Evolutionary conservation across 2,329 filamentous ascomycete genomes (phyloP).

Genomic region (Sclerotinia sclerotiorum): DNA sequence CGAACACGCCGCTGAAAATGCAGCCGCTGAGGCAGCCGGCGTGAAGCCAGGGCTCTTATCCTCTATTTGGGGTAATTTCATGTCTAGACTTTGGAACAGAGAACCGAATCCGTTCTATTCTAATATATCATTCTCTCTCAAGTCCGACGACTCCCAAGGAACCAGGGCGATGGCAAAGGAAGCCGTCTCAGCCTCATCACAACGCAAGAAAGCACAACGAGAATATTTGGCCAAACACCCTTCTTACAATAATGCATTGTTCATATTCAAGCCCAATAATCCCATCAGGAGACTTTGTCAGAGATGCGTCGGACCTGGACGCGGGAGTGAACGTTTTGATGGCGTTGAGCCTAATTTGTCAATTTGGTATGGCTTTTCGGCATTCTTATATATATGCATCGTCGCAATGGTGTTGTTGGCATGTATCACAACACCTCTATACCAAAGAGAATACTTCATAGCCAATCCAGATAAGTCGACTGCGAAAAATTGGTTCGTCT

Average conservation of each 20-base stretch:
- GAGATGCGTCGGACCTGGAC: slow-evolving; percentile 83
- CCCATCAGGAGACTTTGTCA: slow-evolving; percentile 81
- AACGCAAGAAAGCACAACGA: slow-evolving; percentile 81
- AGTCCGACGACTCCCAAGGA: slow-evolving; percentile 75
- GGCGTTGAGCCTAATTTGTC: slow-evolving; percentile 85
- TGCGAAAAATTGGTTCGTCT: slow-evolving; percentile 86
- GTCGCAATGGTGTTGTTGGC: slow-evolving; percentile 97
- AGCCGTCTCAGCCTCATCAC: slow-evolving; percentile 78
- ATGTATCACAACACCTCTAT: slow-evolving; percentile 90
- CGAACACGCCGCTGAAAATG: slow-evolving; percentile 39
- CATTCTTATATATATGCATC: slow-evolving; percentile 89
- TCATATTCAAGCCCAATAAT: slow-evolving; percentile 78
- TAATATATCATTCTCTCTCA: slow-evolving; percentile 63
- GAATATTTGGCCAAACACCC: slow-evolving; percentile 87
- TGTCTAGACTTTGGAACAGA: slow-evolving; percentile 56
- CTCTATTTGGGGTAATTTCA: slow-evolving; percentile 60
- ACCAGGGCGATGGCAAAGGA: slow-evolving; percentile 87
- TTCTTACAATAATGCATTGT: slow-evolving; percentile 89
- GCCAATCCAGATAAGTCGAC: slow-evolving; percentile 55
- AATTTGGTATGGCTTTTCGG: slow-evolving; percentile 90
- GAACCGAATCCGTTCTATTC: slow-evolving; percentile 97
- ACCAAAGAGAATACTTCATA: slow-evolving; percentile 80
- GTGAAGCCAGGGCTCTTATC: slow-evolving; percentile 60
- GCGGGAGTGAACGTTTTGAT: slow-evolving; percentile 82
- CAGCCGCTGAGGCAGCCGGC: slow-evolving; percentile 39